Evolutionary conservation across 495 filamentous ascomycete genomes (phyloP), one percentile per base, ranked within the genome.

Genomic region (Beverwykella pulmonaria): DNA sequence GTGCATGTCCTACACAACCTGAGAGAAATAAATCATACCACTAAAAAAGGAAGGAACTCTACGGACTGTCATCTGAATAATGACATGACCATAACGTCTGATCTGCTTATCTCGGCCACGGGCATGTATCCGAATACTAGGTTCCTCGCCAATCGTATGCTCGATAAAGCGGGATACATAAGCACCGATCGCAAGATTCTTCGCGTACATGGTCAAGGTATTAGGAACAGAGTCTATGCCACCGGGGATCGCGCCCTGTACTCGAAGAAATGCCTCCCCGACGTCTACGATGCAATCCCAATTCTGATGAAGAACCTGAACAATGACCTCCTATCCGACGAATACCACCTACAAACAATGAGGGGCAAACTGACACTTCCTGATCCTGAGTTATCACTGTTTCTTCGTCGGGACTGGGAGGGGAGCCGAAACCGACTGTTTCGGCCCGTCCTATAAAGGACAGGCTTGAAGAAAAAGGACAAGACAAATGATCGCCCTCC

Each of bases 231-330:
- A 8, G 53, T 74, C 20, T 76, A 74, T 59, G 69, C 71, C 47
- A 46, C 72, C 39, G 74, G 73, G 46, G 73, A 76, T 64, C 71
- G 71, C 59, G 74, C 73, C 23, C 34, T 44, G 50, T 76, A 74
- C 53, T 61, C 46, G 19, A 67, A 56, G 36, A 75, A 75, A 47
- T 69, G 56, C 49, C 39, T 74, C 2, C 54, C 65, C 10, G 74
- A 75, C 34, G 71, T 76, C 44, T 75, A 75, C 54, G 72, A 70
- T 10, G 70, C 73, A 4, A 60, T 73, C 14, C 73, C 73, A 6
- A 58, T 68, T 44, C 66, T 76, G 34, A 67, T 73, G 69, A 49
- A 67, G 44, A 76, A 75, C 59, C 65, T 76, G 46, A 20, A 44
- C 20, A 75, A 72, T 50, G 74, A 76, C 34, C 58, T 76, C 26